These are phyloP conservation scores for Talaromyces rugulosus DNA, from an alignment of 2,329 filamentous ascomycete genomes.

Conservation along the genomic window DNA sequence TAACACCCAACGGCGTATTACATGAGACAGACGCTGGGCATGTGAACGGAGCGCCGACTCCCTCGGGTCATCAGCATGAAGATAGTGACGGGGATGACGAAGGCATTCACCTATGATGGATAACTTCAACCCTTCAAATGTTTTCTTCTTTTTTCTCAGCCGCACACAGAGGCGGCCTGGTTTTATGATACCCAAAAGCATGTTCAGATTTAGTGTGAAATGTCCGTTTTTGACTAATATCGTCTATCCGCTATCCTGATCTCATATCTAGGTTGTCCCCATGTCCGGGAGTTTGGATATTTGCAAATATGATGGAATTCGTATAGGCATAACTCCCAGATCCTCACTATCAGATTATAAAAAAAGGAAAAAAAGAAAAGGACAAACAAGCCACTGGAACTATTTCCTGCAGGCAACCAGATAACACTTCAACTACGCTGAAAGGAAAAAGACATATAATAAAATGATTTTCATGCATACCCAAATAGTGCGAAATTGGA, in stretches of 20 bases:
- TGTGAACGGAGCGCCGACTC: slow-evolving; percentile 7
- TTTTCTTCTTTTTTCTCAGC: neutral
- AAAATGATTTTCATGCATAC: neutral
- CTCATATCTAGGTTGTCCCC: neutral
- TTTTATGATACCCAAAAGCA: neutral
- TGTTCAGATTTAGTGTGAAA: neutral
- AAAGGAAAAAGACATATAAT: neutral
- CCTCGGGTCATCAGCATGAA: neutral
- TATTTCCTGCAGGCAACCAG: neutral
- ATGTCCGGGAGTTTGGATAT: neutral
- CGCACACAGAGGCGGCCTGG: neutral
- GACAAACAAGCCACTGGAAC: neutral
- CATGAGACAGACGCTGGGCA: neutral
- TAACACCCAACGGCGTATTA: neutral
- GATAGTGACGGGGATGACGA: slow-evolving; percentile 6
- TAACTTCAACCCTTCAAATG: neutral
- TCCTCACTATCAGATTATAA: neutral
- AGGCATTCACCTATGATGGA: slow-evolving; percentile 12
- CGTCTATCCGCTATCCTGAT: neutral
- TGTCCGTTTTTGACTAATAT: neutral
- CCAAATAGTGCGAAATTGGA: neutral
- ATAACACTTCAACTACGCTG: neutral
- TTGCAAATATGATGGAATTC: neutral
- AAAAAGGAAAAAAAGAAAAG: neutral
- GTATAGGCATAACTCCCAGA: neutral